phyloP scores from a whole-genome alignment of 352 stramenopile species.

The Nannochloropsis limnetica region DNA sequence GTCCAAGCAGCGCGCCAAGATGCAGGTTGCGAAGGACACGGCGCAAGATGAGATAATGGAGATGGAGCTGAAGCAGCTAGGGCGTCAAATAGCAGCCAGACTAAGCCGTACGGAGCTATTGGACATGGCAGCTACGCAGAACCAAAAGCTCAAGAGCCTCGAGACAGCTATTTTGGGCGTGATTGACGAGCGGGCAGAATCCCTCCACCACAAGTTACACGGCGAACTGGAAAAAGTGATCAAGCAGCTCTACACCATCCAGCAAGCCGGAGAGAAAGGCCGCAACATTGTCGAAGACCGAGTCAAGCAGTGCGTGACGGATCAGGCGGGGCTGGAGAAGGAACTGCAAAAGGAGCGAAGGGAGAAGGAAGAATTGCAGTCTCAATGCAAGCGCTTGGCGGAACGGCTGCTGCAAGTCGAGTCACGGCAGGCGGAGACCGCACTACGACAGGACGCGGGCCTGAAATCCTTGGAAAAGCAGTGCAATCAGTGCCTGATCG shows the following conservation, averaged over 20 bases:
- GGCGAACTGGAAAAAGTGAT: conserved; percentile 3
- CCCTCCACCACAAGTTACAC: conserved; percentile 1
- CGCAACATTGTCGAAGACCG: conserved; percentile 17
- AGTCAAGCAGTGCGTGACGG: background rate
- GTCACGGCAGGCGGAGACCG: background rate
- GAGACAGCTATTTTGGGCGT: background rate
- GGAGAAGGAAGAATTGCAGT: conserved; percentile 16
- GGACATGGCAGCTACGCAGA: conserved; percentile 1
- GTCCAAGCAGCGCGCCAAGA: background rate
- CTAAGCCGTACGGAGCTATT: background rate
- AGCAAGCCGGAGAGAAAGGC: background rate
- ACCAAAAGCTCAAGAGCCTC: conserved; percentile 22
- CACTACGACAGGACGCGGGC: background rate
- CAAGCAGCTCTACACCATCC: conserved; percentile 5
- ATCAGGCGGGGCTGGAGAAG: background rate
- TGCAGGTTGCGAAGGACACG: conserved; percentile 24
- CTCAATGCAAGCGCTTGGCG: background rate
- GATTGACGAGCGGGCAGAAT: background rate
- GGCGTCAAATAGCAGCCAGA: background rate
- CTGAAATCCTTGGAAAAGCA: background rate
- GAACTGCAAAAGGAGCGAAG: conserved; percentile 25
- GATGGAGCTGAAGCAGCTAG: background rate
- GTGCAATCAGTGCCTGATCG: conserved; percentile 7
- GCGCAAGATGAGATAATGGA: background rate
- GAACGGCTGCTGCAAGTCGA: background rate